Evolutionary conservation across 2,329 filamentous ascomycete species (phyloP).

Genomic region (Emmonsia crescens): DNA sequence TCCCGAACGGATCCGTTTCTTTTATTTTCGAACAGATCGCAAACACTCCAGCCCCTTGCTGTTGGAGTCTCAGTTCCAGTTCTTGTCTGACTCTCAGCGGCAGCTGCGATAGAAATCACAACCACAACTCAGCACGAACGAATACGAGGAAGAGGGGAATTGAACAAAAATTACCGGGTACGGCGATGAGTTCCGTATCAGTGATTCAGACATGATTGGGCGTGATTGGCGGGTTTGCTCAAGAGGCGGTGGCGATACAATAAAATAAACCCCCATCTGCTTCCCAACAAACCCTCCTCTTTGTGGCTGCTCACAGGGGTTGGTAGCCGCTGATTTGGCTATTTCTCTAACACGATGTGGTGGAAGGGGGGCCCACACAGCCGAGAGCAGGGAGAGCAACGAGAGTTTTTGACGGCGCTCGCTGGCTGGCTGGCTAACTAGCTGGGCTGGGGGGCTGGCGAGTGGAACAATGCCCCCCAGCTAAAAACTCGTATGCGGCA

Average conservation of each 20-base stretch:
- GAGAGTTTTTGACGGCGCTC: not conserved
- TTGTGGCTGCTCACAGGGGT: not conserved
- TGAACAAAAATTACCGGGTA: not conserved
- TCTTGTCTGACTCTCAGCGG: not conserved
- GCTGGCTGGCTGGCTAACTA: not conserved
- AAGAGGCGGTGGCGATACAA: not conserved
- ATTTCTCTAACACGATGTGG: not conserved
- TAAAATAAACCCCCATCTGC: too few relatives aligned
- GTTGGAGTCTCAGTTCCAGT: not conserved
- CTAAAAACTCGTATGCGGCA: not conserved
- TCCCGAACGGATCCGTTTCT: not conserved
- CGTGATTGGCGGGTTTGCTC: not conserved
- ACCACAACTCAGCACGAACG: not conserved
- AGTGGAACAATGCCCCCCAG: not conserved
- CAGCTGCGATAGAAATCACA: too few relatives aligned
- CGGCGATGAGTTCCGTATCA: not conserved
- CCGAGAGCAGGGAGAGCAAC: not conserved
- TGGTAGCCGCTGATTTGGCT: not conserved
- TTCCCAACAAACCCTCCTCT: too few relatives aligned
- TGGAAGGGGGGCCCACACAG: not conserved
- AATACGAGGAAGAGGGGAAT: not conserved
- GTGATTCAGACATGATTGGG: not conserved
- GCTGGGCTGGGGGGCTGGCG: not conserved
- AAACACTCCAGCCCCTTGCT: not conserved
- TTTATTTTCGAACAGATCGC: not conserved